Conservation (phyloP, 495 filamentous ascomycete species). For the Durotheca rogersii region DNA sequence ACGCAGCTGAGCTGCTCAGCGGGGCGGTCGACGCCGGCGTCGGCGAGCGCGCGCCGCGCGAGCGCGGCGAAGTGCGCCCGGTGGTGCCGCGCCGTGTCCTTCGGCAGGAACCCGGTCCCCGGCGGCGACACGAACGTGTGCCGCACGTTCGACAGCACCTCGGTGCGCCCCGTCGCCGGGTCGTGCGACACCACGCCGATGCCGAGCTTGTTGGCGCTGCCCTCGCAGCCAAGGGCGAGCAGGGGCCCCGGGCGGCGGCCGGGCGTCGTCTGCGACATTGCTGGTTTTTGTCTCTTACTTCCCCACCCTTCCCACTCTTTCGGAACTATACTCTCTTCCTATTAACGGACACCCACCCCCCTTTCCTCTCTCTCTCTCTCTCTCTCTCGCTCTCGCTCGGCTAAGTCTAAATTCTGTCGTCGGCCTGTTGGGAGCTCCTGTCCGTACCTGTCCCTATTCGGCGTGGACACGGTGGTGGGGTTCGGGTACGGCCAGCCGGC, state of each 20-base stretch:
- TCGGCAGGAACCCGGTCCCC: conserved; percentile 92
- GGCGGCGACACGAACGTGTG: conserved; percentile 92
- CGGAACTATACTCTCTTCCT: too few relatives aligned
- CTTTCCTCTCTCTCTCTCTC: too few relatives aligned
- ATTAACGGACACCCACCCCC: too few relatives aligned
- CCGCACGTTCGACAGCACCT: conserved; percentile 88
- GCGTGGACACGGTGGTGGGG: too few relatives aligned
- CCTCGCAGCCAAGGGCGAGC: conserved; percentile 91
- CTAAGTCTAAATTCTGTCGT: too few relatives aligned
- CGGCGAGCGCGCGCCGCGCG: conserved; percentile 71
- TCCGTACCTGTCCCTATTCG: too few relatives aligned
- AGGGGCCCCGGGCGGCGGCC: too few relatives aligned
- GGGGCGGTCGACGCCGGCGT: conserved; percentile 55
- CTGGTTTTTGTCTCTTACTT: background rate
- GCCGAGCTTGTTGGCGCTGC: conserved; percentile 96
- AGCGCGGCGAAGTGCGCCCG: conserved; percentile 78
- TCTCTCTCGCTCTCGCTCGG: too few relatives aligned
- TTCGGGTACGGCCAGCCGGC: too few relatives aligned
- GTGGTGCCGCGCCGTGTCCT: conserved; percentile 93
- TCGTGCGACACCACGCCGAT: conserved; percentile 89
- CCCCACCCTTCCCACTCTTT: background rate
- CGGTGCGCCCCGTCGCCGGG: conserved; percentile 55
- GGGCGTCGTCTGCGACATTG: background rate
- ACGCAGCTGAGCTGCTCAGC: conserved; percentile 78
- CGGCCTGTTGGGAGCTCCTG: too few relatives aligned